Evolutionary conservation across 2,329 filamentous ascomycete species (phyloP), one percentile per base, ranked within the genome.

Genomic region (Diplodia seriata): DNA sequence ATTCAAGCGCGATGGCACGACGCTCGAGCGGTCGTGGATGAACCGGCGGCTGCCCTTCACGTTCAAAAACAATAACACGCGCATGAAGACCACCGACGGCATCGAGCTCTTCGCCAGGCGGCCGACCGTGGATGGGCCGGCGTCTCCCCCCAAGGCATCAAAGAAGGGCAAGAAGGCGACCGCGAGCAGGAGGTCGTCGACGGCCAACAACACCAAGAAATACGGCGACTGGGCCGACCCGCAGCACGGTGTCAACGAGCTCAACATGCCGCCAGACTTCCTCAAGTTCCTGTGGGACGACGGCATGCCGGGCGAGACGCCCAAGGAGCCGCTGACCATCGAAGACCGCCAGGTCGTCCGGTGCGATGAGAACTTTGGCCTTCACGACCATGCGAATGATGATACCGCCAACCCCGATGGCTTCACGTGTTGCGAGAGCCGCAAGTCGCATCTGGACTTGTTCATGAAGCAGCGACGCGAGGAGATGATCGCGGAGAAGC

Each of bases 351-450:
- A 62, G 57, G 6, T 11, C 11, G 18, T 62, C 18, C 57, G 57
- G 29, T 62, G 57, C 43, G 57, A 62, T 12, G 57, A 62, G 29
- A 50, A 31, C 57, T 62, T 62, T 12, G 57, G 57, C 29, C 1
- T 12, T 2, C 57, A 62, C 43, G 3, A 8, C 8, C 57, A 62
- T 6, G 26, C 6, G 11, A 50, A 62, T n/a, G 18, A 62, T n/a
- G 18, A 12, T 2, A 0, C 9, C 26, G 9, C 5, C 11, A 18
- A 14, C 43, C 36, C 29, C 2, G 11, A 36, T 11, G 31, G 54
- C 54, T 18, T 36, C 26, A 15, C 29, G 11, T 62, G 57, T 43
- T 20, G 26, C 55, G 55, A 59, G 54, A 9, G 18, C 18, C 54
- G 18, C 31, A 4, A 20, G 15, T 33, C 8, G 3, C 54, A 56